These are phyloP conservation scores for Juncus inflexus DNA, from an alignment of 176 grass and related monocot genomes.

Conservation along the genomic window DNA sequence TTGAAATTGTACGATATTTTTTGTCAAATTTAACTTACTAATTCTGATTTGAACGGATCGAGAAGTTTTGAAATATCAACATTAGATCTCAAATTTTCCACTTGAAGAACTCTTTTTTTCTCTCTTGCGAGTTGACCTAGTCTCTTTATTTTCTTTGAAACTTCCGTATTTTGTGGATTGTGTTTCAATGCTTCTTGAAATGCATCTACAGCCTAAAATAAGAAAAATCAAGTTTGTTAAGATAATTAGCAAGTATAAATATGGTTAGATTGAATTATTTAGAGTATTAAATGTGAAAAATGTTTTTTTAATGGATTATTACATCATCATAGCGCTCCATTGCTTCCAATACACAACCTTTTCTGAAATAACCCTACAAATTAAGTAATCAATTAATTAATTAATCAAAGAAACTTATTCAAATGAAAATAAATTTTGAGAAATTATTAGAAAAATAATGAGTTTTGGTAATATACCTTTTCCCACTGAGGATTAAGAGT, in stretches of 20 bases:
- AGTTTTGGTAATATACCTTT: constrained; percentile 59
- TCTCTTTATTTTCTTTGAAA: constrained; percentile 86
- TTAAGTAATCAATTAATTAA: constrained; percentile 35
- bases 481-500: constrained; percentile 85
- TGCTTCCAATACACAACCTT: constrained; percentile 84
- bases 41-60: constrained; percentile 60
- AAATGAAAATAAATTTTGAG: no score
- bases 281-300: background rate
- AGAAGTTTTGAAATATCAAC: constrained; percentile 60
- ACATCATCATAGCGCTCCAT: constrained; percentile 96
- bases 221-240: background rate
- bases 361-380: constrained; percentile 93
- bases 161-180: constrained; percentile 87
- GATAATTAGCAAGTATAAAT: background rate
- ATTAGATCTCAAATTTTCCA: constrained; percentile 65
- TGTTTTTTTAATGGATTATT: constrained; percentile 26
- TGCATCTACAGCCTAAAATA: constrained; percentile 59
- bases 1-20: no score
- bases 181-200: constrained; percentile 77
- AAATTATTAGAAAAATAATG: no score
- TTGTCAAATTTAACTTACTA: constrained; percentile 49
- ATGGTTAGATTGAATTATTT: background rate
- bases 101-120: constrained; percentile 65
- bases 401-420: background rate
- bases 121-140: constrained; percentile 72